Evolutionary conservation across 2,329 filamentous ascomycete species (phyloP), one percentile per base, ranked within the genome.

Genomic region (Stromatinia cepivora): DNA sequence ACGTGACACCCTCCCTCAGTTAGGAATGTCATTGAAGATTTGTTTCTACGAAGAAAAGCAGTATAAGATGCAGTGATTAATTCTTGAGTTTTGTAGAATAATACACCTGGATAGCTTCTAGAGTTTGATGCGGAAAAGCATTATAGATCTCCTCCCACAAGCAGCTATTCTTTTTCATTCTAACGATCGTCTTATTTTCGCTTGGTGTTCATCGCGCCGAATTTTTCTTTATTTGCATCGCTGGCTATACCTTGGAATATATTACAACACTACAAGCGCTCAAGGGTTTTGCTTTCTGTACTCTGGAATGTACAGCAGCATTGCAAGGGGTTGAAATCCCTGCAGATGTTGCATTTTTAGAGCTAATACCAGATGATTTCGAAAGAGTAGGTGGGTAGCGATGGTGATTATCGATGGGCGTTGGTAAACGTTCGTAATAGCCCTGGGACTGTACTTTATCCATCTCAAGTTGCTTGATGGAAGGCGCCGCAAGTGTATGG

Each of bases 321-420:
- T 58, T 59, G 54, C 59, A 48, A 67, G 62, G 61, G 48, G 56
- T 67, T 67, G 36, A 31, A 68, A n/a, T 31, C 34, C 66, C 34
- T 66, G 61, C 67, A 39, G 42, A 39, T 62, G 52, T 52, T 61
- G n/a, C n/a, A n/a, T n/a, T 66, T 80, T 78, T 65, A n/a, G n/a
- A n/a, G n/a, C n/a, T 31, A 73, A 70, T 61, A 65, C 67, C 28
- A 8, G 67, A 68, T 48, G 66, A 66, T 59, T 59, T 71, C 58
- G 39, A 70, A 70, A 68, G 71, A n/a, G 53, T 66, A 57, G 42
- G 59, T 66, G 62, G 34, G 58, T 61, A n/a, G 61, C 65, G 45
- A 66, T 69, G 53, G 22, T 69, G 46, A 69, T 72, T 22, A 4
- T 31, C 54, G 10, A 65, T 57, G 20, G 53, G 54, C 15, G 59